Conservation (phyloP, 2,329 filamentous ascomycete genomes). For the Fusarium decemcellulare region DNA sequence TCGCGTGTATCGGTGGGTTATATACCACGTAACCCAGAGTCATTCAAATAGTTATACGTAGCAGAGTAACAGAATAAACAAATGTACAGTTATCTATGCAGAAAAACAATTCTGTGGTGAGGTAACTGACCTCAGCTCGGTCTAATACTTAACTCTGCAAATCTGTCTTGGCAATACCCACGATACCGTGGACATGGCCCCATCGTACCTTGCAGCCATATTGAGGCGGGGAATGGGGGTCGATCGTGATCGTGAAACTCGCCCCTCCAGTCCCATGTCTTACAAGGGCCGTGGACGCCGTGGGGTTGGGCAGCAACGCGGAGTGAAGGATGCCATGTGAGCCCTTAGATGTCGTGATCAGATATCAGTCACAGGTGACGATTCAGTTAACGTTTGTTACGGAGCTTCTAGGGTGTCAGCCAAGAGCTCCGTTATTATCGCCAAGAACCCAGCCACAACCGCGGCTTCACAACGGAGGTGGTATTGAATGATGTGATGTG, state of each 20-base stretch:
- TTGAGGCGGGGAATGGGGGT: neutral
- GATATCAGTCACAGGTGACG: neutral
- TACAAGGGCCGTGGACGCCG: neutral
- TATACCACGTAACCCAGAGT: no score
- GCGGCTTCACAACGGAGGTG: neutral
- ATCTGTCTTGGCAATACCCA: neutral
- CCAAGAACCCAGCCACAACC: neutral
- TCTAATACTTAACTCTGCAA: no score
- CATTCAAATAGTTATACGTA: no score
- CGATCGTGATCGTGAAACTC: neutral
- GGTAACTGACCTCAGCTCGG: no score
- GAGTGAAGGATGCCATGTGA: neutral
- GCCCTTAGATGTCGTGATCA: neutral
- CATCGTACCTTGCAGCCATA: neutral
- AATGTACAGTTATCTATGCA: no score
- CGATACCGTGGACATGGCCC: no score
- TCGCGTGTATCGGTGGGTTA: no score
- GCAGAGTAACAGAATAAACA: no score
- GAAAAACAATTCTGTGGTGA: no score
- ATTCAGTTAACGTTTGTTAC: neutral
- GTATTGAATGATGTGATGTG: neutral
- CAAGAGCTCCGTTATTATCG: neutral
- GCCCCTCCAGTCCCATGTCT: neutral
- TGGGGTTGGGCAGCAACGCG: slow-evolving; percentile 1
- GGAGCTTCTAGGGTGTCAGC: neutral